Evolutionary conservation across 768 basidiomycete species (phyloP), one percentile per base, ranked within the genome.

Genomic region (Pisolithus orientalis): DNA sequence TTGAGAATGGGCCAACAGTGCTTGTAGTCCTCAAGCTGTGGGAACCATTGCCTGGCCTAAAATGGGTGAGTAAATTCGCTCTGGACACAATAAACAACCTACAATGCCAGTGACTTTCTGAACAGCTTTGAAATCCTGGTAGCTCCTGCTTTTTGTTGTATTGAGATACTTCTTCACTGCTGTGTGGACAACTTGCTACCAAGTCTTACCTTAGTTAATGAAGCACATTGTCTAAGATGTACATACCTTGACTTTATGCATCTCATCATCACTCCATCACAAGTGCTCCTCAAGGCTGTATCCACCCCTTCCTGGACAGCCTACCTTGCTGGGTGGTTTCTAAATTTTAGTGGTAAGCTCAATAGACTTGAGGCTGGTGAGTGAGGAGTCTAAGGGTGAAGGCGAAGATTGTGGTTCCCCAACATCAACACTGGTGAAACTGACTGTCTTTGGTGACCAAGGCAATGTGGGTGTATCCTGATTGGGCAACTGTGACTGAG

Each of bases 111-210:
- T 24, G 3, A 42, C 40, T 24, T 42, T 21, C 40, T 8, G 6
- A 42, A 42, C 11, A 21, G 39, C 39, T 10, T 29, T 37, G 4
- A 13, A 6, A 10, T 42, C 42, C 28, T 53, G 53, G 9, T 29
- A 5, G 17, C 17, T 45, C 27, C 47, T 45, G 28, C 53, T 44
- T 17, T 44, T 49, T 1, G 11, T 27, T 2, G 14, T 25, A 45
- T 53, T 48, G 3, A 53, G 28, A 16, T 53, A 29, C 24, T 45
- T 39, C n/a, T 53, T 44, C 8, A 49, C 27, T 28, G 32, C 32
- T 4, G 44, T 16, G 31, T 44, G 25, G 7, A 45, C 21, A 25
- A 40, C 39, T n/a, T 8, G 3, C 49, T 50, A 14, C 2, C 34
- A 11, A 4, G 27, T 4, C 21, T 10, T 11, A 3, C 11, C 7